phyloP scores from a whole-genome alignment of 352 stramenopile species.

The Pythium folliculosum region DNA sequence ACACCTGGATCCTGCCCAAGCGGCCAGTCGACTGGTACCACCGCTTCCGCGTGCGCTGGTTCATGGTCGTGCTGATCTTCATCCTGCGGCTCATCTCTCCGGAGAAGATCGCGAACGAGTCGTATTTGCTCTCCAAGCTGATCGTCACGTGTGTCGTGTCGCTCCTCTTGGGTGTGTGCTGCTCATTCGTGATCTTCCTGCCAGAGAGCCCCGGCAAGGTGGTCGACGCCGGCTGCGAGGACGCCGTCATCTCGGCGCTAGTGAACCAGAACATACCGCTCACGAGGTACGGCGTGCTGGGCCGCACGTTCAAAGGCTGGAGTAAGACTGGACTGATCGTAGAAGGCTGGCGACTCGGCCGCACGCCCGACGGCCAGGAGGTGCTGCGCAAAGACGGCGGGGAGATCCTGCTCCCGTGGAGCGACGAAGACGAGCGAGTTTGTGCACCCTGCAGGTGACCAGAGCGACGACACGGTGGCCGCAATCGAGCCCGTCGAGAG shows the following conservation, averaged over 20 bases:
- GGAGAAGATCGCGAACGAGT: conserved; percentile 7
- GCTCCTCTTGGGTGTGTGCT: conserved; percentile 30
- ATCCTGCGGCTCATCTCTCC: conserved; percentile 31
- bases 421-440: conserved; percentile 8
- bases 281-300: conserved; percentile 48
- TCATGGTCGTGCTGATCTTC: conserved; percentile 36
- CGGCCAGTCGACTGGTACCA: conserved; percentile 37
- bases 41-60: conserved; percentile 38
- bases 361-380: conserved; percentile 29
- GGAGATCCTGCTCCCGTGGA: conserved; percentile 41
- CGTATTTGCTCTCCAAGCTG: conserved; percentile 24
- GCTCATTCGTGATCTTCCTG: conserved; percentile 33
- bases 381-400: conserved; percentile 49
- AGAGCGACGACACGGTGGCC: neutral
- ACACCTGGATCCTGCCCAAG: conserved; percentile 33
- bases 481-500: neutral
- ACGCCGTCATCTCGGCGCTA: conserved; percentile 43
- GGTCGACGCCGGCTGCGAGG: conserved; percentile 31
- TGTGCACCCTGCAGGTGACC: conserved; percentile 1
- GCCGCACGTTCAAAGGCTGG: conserved; percentile 44
- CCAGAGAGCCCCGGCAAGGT: conserved; percentile 36
- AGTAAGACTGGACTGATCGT: conserved; percentile 46
- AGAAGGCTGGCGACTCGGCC: conserved; percentile 42
- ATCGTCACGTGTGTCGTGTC: conserved; percentile 27
- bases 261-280: conserved; percentile 53